Evolutionary conservation across 306 rosid species (phyloP).

Genomic region (Pterocarpus santalinus): DNA sequence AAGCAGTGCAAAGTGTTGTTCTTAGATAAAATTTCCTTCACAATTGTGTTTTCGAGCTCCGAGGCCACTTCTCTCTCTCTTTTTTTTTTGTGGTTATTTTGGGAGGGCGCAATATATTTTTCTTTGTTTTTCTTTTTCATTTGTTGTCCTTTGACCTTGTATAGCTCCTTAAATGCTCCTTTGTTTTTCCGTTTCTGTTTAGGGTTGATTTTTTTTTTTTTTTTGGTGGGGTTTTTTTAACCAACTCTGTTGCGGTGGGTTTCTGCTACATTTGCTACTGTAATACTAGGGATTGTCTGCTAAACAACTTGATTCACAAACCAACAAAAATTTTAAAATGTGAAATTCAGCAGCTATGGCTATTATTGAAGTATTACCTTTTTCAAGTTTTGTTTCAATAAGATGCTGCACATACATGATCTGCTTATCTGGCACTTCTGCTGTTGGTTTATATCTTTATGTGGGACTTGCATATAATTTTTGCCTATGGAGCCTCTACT

Average conservation of each 20-base stretch:
- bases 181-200: background rate
- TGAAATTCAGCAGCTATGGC: too few species aligned
- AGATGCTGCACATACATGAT: constrained; percentile 4
- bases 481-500: constrained; percentile 24
- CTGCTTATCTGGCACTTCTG: background rate
- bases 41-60: background rate
- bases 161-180: background rate
- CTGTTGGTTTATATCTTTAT: background rate
- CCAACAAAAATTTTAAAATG: too few species aligned
- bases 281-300: too few species aligned
- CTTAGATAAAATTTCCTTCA: background rate
- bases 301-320: too few species aligned
- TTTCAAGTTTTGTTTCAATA: constrained; percentile 9
- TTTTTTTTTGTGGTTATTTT: constrained; percentile 22
- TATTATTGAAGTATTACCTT: background rate
- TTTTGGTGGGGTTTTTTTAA: background rate
- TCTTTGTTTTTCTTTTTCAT: background rate
- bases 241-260: background rate
- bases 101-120: background rate
- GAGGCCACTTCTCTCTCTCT: background rate
- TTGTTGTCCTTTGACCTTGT: constrained; percentile 20
- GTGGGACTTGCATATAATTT: background rate
- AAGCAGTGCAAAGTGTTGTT: background rate
- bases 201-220: constrained; percentile 2
- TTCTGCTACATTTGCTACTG: background rate